These are phyloP conservation scores for Herpotrichia juniperi DNA, from an alignment of 2,329 filamentous ascomycete genomes.

Conservation along the genomic window DNA sequence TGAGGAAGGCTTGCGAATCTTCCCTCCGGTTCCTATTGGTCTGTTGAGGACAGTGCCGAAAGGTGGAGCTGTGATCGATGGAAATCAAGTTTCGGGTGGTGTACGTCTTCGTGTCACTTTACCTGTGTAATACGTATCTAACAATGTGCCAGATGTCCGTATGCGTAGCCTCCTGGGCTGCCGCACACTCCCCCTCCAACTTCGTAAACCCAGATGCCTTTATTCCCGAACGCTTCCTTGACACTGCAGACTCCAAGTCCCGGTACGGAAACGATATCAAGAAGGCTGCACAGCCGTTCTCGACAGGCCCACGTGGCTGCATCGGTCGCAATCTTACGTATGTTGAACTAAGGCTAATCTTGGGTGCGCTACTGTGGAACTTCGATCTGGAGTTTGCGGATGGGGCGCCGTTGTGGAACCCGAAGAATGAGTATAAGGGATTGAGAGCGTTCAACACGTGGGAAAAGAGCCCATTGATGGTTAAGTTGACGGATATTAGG, in stretches of 20 bases:
- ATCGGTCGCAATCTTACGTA: slow-evolving; percentile 43
- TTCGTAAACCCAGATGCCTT: slow-evolving; percentile 41
- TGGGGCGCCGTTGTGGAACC: slow-evolving; percentile 34
- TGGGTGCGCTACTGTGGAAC: slow-evolving; percentile 40
- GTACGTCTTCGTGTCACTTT: slow-evolving; percentile 4
- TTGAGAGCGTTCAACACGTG: slow-evolving; percentile 39
- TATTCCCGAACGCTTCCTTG: slow-evolving; percentile 44
- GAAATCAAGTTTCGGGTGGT: slow-evolving; percentile 43
- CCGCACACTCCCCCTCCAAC: slow-evolving; percentile 36
- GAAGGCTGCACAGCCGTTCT: slow-evolving; percentile 40
- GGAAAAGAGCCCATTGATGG: slow-evolving; percentile 42
- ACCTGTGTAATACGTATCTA: not conserved
- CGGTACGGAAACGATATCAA: slow-evolving; percentile 29
- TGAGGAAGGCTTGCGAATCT: slow-evolving; percentile 54
- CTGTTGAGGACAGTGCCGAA: slow-evolving; percentile 44
- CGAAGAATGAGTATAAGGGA: slow-evolving; percentile 32
- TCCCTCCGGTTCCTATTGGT: slow-evolving; percentile 52
- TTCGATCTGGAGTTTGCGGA: slow-evolving; percentile 42
- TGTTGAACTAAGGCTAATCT: slow-evolving; percentile 39
- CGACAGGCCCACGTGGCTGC: slow-evolving; percentile 36
- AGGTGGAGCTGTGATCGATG: slow-evolving; percentile 45
- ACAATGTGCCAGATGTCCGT: slow-evolving; percentile 25
- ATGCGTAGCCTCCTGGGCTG: slow-evolving; percentile 33
- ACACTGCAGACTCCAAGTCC: slow-evolving; percentile 19
- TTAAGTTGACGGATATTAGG: slow-evolving; percentile 37